Base-by-base conservation (phyloP, 2,329 filamentous ascomycete species). In the Alternaria sp. region DNA sequence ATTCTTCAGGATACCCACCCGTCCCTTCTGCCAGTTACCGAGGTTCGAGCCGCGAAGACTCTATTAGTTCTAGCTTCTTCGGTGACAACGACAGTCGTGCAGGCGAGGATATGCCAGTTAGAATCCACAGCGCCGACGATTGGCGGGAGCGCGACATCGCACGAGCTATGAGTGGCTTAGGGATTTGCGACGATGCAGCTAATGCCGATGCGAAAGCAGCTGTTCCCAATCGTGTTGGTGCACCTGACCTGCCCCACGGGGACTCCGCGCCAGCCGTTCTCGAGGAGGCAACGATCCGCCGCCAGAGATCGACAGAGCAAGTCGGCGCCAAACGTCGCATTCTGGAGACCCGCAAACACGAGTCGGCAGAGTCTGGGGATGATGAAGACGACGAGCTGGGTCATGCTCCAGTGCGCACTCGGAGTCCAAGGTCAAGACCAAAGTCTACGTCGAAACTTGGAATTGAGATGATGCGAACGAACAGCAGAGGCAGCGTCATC, bases 401-500 rank as follows among this genome's bases (percentile, higher is more conserved):
- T 8, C 84, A 85, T 70, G 75, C 82, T 15, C 83, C 82, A 71
- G 79, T 80, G 62, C 84, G 82, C 65, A 81, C 80, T 63, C 83
- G 81, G 80, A 91, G 79, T 78, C 85, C 72, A 83, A 81, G 79
- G 62, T 74, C 80, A 15, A 75, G 80, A n/a, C 75, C 80, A 13
- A 83, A 83, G 56, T 80, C 81, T 3, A 79, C 79, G 57, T 97
- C 93, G 0, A 97, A 97, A 79, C 87, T 98, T 2, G 93, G 93
- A 2, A 96, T 93, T 53, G 95, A 98, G 79, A 97, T 98, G 95
- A 95, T 97, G 93, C 89, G 95, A 51, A 96, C 95, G 19, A 97
- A 97, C 78, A 97, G 93, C 75, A 91, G 95, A 72, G 95, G 96
- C 52, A 97, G 94, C 74, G 87, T 85, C 44, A 81, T 85, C 49